phyloP scores from a whole-genome alignment of 1,284 basidiomycete genomes.

The Trichosporon ovoides region DNA sequence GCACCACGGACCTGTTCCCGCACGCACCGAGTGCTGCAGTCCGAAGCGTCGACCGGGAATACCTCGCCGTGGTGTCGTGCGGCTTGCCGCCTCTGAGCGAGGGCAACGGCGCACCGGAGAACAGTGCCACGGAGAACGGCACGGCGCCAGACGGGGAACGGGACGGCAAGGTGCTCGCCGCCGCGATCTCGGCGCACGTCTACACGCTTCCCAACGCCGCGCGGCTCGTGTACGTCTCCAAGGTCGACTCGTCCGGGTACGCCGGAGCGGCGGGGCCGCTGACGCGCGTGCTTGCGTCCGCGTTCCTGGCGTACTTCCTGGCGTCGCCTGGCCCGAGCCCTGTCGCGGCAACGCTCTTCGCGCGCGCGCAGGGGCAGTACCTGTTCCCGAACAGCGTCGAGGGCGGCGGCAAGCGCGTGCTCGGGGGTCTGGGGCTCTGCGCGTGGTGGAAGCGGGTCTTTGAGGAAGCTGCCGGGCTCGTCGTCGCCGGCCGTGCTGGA shows the following conservation, averaged over 20 bases:
- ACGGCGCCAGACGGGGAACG: not conserved
- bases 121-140: slow-evolving; percentile 7
- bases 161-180: slow-evolving; percentile 52
- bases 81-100: slow-evolving; percentile 40
- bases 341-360: slow-evolving; percentile 83
- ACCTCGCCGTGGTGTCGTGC: slow-evolving; percentile 63
- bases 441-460: slow-evolving; percentile 86
- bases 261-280: slow-evolving; percentile 53
- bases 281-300: slow-evolving; percentile 62
- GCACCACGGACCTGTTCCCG: slow-evolving; percentile 63
- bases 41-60: slow-evolving; percentile 52
- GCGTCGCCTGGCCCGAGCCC: slow-evolving; percentile 56
- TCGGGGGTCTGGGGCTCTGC: slow-evolving; percentile 75
- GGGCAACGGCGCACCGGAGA: not conserved
- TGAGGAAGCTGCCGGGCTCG: slow-evolving; percentile 54
- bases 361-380: slow-evolving; percentile 84
- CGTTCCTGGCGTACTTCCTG: slow-evolving; percentile 66
- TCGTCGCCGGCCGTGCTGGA: slow-evolving; percentile 28
- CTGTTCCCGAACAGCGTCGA: slow-evolving; percentile 88
- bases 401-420: slow-evolving; percentile 61
- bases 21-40: slow-evolving; percentile 57
- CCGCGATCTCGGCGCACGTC: slow-evolving; percentile 74
- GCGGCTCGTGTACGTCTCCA: slow-evolving; percentile 82
- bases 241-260: slow-evolving; percentile 89
- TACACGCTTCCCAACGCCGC: slow-evolving; percentile 57